A percentile compares a stretch with the other conserved stretches of the same genome.
These are phyloP conservation scores for Mycosphaerella sp. DNA, from an alignment of 2,329 filamentous ascomycete genomes.

Conservation along the genomic window DNA sequence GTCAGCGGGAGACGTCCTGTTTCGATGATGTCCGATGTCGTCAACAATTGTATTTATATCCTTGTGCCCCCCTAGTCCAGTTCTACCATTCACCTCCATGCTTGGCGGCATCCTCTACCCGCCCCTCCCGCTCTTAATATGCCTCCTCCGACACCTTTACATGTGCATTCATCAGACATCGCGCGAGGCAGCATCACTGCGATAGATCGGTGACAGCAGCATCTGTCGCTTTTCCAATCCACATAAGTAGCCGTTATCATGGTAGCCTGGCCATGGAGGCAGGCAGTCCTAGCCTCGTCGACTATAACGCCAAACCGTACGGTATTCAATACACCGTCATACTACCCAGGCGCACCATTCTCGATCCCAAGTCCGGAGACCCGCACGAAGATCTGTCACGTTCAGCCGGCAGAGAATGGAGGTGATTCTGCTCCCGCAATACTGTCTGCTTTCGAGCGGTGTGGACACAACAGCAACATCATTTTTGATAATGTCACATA, in stretches of 20 bases:
- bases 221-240: not conserved
- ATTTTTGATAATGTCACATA: conserved; percentile 47
- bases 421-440: conserved; percentile 49
- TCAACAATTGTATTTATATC: too few species aligned
- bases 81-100: too few species aligned
- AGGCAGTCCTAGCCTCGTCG: conserved; percentile 8
- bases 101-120: too few species aligned
- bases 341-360: conserved; percentile 14
- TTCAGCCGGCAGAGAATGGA: conserved; percentile 4
- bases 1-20: too few species aligned
- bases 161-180: not conserved
- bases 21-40: too few species aligned
- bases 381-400: conserved; percentile 10
- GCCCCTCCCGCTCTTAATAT: not conserved
- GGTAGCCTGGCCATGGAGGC: conserved; percentile 8
- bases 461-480: conserved; percentile 46
- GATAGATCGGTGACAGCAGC: not conserved
- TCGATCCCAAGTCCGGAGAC: conserved; percentile 6
- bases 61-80: too few species aligned
- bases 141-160: not conserved
- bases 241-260: conserved; percentile 1
- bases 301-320: not conserved
- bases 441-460: conserved; percentile 45
- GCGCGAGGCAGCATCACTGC: too few species aligned
- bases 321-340: conserved; percentile 9